Conservation (phyloP, 2,329 filamentous ascomycete species). For the Microdochium nivale region DNA sequence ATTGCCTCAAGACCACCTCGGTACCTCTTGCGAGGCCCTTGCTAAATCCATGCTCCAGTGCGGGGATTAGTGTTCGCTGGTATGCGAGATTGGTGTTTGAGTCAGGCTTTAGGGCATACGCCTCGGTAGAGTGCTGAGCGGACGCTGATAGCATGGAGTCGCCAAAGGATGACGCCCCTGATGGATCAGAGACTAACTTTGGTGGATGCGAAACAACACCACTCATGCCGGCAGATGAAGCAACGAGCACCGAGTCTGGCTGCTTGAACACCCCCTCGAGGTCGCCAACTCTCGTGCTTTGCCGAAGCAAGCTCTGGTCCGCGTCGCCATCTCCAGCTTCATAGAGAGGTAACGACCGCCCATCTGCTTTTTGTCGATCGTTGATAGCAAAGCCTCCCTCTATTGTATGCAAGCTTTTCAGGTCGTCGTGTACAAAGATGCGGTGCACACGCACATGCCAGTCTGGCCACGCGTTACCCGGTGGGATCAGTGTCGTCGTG, state of each 20-base stretch:
- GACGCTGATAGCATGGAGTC: neutral
- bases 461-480: neutral
- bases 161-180: neutral
- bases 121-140: neutral
- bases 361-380: neutral
- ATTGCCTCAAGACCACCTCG: neutral
- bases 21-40: neutral
- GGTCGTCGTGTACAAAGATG: neutral
- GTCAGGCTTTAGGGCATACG: neutral
- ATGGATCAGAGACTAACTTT: neutral
- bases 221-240: neutral
- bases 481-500: neutral
- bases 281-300: neutral
- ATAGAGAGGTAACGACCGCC: neutral
- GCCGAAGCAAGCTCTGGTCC: neutral
- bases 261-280: neutral
- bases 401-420: neutral
- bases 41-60: neutral
- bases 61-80: neutral
- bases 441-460: neutral
- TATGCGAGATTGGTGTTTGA: neutral
- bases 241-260: neutral
- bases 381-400: neutral
- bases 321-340: neutral
- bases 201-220: neutral